phyloP scores from a whole-genome alignment of 2,329 filamentous ascomycete genomes.

The Chaetomium sp. region DNA sequence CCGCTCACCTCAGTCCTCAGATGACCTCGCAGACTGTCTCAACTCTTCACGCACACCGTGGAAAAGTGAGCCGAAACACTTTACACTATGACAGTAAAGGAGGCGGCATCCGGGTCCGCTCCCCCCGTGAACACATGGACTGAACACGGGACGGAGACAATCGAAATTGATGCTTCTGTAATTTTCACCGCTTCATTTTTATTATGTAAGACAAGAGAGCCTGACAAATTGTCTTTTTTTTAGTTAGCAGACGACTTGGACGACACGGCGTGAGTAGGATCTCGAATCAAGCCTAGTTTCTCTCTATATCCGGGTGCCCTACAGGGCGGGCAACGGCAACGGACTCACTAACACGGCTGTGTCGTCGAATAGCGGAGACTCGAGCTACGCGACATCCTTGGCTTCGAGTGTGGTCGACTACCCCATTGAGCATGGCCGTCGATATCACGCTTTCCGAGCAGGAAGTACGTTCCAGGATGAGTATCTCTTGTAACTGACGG shows the following conservation, averaged over 20 bases:
- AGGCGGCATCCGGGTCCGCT: not conserved
- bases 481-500: not conserved
- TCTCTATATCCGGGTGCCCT: not conserved
- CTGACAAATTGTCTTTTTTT: not conserved
- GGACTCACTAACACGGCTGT: conserved; percentile 5
- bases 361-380: conserved; percentile 15
- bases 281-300: not conserved
- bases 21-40: not conserved
- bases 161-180: conserved; percentile 13
- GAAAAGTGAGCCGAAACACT: not conserved
- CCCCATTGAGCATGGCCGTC: conserved; percentile 39
- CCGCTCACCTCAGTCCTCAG: conserved; percentile 1
- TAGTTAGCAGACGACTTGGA: not conserved
- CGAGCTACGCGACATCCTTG: conserved; percentile 36
- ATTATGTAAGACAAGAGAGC: not conserved
- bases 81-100: not conserved
- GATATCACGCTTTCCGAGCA: conserved; percentile 41
- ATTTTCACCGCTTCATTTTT: not conserved
- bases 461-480: conserved; percentile 31
- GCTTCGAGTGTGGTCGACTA: conserved; percentile 38
- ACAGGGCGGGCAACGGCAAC: not conserved
- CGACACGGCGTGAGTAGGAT: conserved; percentile 8
- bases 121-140: not conserved
- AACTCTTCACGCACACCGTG: not conserved
- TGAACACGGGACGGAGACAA: conserved; percentile 11